Evolutionary conservation across 495 filamentous ascomycete genomes (phyloP).

Genomic region (Poronia punctata): DNA sequence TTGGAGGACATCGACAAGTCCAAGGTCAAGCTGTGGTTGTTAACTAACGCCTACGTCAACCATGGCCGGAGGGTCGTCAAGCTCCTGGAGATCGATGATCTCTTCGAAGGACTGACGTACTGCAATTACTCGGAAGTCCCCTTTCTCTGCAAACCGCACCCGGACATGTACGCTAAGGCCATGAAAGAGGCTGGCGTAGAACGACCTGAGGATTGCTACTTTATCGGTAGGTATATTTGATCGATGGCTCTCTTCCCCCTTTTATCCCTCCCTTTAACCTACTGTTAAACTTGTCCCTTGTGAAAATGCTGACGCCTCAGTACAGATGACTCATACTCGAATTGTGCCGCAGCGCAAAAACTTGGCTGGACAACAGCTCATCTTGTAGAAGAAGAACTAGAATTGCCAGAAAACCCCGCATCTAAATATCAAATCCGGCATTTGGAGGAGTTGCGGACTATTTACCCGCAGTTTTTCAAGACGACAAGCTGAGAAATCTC

Average conservation of each 20-base stretch:
- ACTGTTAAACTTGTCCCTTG: no score
- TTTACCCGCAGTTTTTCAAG: conserved; percentile 78
- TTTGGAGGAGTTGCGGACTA: conserved; percentile 61
- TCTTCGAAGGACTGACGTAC: conserved; percentile 89
- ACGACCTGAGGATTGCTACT: conserved; percentile 61
- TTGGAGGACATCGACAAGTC: conserved; percentile 68
- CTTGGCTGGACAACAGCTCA: conserved; percentile 78
- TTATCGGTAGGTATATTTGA: conserved; percentile 64
- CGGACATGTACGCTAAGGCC: conserved; percentile 80
- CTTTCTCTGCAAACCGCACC: conserved; percentile 78
- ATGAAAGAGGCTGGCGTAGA: conserved; percentile 57
- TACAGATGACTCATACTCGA: conserved; percentile 73
- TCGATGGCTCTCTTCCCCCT: no score
- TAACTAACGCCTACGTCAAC: conserved; percentile 92
- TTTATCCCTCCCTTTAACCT: no score
- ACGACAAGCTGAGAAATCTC: conserved; percentile 13
- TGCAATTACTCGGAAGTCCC: conserved; percentile 70
- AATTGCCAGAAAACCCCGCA: conserved; percentile 50
- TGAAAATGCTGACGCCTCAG: conserved; percentile 10
- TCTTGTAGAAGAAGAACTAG: conserved; percentile 65
- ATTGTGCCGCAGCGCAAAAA: conserved; percentile 61
- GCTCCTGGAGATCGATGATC: conserved; percentile 72
- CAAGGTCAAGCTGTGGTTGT: conserved; percentile 85
- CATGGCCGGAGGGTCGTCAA: conserved; percentile 78
- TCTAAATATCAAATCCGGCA: conserved; percentile 62